Percentiles rank a stretch among this genome's conserved stretches.
Evolutionary conservation across 768 basidiomycete species (phyloP).

Genomic region (Dictyophora rubrovolvata): DNA sequence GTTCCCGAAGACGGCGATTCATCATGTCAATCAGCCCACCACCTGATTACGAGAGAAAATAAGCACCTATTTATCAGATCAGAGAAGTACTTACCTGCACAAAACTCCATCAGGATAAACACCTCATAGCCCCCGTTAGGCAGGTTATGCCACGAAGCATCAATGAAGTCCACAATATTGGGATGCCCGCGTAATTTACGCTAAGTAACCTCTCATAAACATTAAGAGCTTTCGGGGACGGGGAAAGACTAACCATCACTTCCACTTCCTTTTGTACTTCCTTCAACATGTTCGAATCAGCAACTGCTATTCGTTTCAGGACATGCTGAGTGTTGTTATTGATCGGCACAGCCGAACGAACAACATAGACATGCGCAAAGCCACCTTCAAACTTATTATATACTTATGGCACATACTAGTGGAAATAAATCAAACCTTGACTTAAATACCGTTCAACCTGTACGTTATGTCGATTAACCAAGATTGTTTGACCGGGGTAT

Average conservation of each 20-base stretch:
- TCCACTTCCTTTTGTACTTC: conserved; percentile 98
- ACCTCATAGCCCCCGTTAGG: conserved; percentile 85
- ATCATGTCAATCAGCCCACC: conserved; percentile 99
- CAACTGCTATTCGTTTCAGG: conserved; percentile 90
- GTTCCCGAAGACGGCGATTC: conserved; percentile 91
- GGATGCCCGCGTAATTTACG: conserved; percentile 86
- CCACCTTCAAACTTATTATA: conserved; percentile 51
- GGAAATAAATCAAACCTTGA: conserved; percentile 53
- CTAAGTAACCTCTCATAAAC: conserved; percentile 30
- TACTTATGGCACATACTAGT: neutral
- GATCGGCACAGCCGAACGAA: conserved; percentile 75
- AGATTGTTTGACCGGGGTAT: conserved; percentile 70
- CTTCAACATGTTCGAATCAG: conserved; percentile 78
- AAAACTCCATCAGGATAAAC: conserved; percentile 98
- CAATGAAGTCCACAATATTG: conserved; percentile 92
- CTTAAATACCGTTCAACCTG: conserved; percentile 91
- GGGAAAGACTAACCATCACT: conserved; percentile 71
- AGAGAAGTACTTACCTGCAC: conserved; percentile 50
- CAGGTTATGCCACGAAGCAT: conserved; percentile 83
- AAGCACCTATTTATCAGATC: conserved; percentile 6
- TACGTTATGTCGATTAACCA: conserved; percentile 83
- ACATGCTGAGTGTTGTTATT: conserved; percentile 93
- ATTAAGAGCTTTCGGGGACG: neutral
- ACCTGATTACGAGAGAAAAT: conserved; percentile 42
- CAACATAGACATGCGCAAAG: conserved; percentile 96